A percentile compares a stretch with the other conserved stretches of the same genome.
phyloP scores from a whole-genome alignment of 768 basidiomycete genomes.

The Amyloporia xantha region DNA sequence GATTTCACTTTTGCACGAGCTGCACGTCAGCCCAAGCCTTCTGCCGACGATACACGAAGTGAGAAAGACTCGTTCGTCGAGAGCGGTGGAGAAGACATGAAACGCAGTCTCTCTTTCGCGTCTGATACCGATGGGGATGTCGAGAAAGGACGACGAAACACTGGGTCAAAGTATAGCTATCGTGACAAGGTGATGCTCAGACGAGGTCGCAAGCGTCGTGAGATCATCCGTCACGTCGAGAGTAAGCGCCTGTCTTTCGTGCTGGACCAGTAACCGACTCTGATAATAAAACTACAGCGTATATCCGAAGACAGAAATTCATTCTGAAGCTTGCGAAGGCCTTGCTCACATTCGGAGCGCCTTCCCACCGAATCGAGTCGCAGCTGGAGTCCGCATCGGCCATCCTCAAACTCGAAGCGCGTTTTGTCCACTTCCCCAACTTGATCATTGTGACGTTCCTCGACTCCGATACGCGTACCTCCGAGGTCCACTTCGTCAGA shows the following conservation, averaged over 20 bases:
- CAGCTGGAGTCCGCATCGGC: constrained; percentile 76
- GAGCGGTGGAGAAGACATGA: background rate
- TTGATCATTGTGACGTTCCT: constrained; percentile 79
- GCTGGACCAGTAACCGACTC: background rate
- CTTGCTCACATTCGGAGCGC: constrained; percentile 88
- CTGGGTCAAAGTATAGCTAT: constrained; percentile 6
- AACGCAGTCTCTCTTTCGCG: background rate
- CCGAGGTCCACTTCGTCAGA: constrained; percentile 82
- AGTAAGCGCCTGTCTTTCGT: constrained; percentile 6
- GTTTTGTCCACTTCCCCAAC: constrained; percentile 77
- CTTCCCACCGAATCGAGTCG: constrained; percentile 87
- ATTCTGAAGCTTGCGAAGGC: constrained; percentile 82
- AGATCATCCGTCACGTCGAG: constrained; percentile 19
- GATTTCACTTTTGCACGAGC: background rate
- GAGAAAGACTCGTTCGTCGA: background rate
- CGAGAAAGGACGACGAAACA: background rate
- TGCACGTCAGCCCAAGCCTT: background rate
- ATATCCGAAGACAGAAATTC: constrained; percentile 45
- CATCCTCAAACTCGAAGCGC: constrained; percentile 72
- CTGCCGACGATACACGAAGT: background rate
- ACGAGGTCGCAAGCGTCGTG: constrained; percentile 11
- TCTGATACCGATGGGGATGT: background rate
- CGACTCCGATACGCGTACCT: constrained; percentile 63
- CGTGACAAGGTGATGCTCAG: constrained; percentile 8
- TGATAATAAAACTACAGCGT: background rate